Conservation (phyloP, 2,329 filamentous ascomycete species). For the Botryosphaeria dothidea region DNA sequence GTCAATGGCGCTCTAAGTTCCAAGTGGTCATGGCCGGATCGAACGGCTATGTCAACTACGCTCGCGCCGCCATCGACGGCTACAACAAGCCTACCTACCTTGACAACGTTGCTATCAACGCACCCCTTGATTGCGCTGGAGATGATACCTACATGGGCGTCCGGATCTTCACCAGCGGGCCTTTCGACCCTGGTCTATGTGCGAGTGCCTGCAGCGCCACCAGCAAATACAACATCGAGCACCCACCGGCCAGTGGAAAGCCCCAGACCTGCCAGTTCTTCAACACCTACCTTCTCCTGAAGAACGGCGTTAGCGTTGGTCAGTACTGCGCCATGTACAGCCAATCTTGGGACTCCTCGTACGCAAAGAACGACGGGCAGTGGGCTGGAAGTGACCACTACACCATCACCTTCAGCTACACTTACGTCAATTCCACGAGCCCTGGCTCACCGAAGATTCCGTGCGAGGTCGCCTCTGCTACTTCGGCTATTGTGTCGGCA, state of each 20-base stretch:
- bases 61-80: constrained; percentile 7
- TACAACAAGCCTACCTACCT: constrained; percentile 18
- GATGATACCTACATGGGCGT: constrained; percentile 30
- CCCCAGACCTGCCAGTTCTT: constrained; percentile 31
- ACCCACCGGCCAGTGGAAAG: background rate
- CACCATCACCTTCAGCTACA: constrained; percentile 1
- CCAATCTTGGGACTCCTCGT: background rate
- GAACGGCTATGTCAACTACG: constrained; percentile 23
- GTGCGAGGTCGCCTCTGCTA: background rate
- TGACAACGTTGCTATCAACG: constrained; percentile 31
- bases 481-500: background rate
- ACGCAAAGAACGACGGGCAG: background rate
- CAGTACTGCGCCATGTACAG: constrained; percentile 26
- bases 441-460: background rate
- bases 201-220: constrained; percentile 27
- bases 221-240: background rate
- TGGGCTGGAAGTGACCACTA: background rate
- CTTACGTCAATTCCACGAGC: background rate
- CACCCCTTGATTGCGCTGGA: constrained; percentile 21
- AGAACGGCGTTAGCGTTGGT: constrained; percentile 23
- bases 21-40: constrained; percentile 22
- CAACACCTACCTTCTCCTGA: constrained; percentile 34
- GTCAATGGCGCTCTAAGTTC: constrained; percentile 26
- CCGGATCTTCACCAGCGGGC: constrained; percentile 27
- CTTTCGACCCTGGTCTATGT: constrained; percentile 34